Conservation (phyloP, 805 yeast species). For the Wickerhamomyces bovis region DNA sequence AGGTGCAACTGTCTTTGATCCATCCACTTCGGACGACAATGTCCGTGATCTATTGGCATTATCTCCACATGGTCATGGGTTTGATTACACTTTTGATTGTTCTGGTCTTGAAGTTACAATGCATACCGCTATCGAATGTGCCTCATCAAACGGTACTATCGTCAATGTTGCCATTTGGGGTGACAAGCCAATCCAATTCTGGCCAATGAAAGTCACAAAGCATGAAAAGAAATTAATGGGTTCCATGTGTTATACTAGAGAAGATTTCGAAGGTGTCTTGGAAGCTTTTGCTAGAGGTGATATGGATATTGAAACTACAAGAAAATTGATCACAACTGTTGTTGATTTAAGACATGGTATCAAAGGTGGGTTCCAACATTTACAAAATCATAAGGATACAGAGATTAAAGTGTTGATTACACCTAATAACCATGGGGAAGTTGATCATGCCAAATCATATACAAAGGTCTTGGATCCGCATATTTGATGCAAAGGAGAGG, state of each 20-base stretch:
- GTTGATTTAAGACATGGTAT: slow-evolving; percentile 45
- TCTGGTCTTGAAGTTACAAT: slow-evolving; percentile 51
- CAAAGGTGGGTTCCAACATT: slow-evolving; percentile 46
- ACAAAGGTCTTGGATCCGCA: slow-evolving; percentile 2
- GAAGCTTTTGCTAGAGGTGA: slow-evolving; percentile 41
- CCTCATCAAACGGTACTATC: slow-evolving; percentile 49
- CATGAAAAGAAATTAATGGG: slow-evolving; percentile 53
- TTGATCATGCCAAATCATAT: slow-evolving; percentile 20
- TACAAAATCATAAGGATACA: slow-evolving; percentile 45
- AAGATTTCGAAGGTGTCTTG: slow-evolving; percentile 53
- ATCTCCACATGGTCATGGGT: slow-evolving; percentile 39
- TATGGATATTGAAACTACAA: slow-evolving; percentile 39
- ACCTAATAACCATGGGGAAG: slow-evolving; percentile 37
- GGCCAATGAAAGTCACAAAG: slow-evolving; percentile 50
- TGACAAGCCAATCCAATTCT: slow-evolving; percentile 38
- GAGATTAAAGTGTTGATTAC: slow-evolving; percentile 50
- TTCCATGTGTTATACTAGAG: slow-evolving; percentile 53
- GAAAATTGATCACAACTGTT: slow-evolving; percentile 47
- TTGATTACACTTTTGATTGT: slow-evolving; percentile 45
- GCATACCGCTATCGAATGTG: slow-evolving; percentile 42
- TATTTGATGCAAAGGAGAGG: neutral
- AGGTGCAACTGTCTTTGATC: slow-evolving; percentile 47
- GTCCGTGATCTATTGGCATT: slow-evolving; percentile 33
- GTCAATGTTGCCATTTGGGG: slow-evolving; percentile 67
- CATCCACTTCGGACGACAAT: slow-evolving; percentile 31